Base-by-base conservation (phyloP, 306 rosid species). In the Benincasa hispida region DNA sequence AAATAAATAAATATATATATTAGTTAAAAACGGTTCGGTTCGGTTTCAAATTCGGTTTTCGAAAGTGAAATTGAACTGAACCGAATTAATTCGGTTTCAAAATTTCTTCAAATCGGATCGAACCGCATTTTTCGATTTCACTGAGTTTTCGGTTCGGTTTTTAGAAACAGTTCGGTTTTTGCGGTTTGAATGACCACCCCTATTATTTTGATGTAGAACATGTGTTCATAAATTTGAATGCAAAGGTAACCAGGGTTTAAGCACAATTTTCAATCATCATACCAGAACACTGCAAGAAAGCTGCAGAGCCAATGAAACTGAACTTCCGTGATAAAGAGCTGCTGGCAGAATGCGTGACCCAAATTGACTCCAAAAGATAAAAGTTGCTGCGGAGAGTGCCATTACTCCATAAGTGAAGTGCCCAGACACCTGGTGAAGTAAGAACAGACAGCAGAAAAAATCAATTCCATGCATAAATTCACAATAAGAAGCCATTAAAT, bases 261-360 rank as follows among this genome's bases (percentile, higher is more conserved):
- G 27, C 51, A 10, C 24, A 18, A 18, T 35, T 39, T 35, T n/a
- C 14, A 12, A 41, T n/a, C 67, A 78, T 66, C 91, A 82, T 93
- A 93, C 98, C 96, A 93, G 84, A 78, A 93, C 98, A 84, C 92
- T 88, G 87, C 98, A 91, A 83, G 98, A 91, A 81, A 93, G 97
- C 87, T 93, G 98, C 89, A 93, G 78, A 45, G 98, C 97, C 82
- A 93, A 81, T 50, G 98, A 91, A 81, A 91, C 88, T 68, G 97
- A 48, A 87, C 85, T 90, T 81, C 97, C 97, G 75, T 90, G 94
- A 41, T 83, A 78, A 51, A 86, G 37, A 72, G 93, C 79, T 78
- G 91, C 76, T 79, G 96, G 96, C 75, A 93, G 80, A 83, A 91
- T 81, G 50, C 65, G 91, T 53, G 88, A 45, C 22, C 97, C 96